A percentile compares a stretch with the other conserved stretches of the same genome.
Evolutionary conservation across 495 filamentous ascomycete species (phyloP).

Genomic region (Trichoderma parareesei): DNA sequence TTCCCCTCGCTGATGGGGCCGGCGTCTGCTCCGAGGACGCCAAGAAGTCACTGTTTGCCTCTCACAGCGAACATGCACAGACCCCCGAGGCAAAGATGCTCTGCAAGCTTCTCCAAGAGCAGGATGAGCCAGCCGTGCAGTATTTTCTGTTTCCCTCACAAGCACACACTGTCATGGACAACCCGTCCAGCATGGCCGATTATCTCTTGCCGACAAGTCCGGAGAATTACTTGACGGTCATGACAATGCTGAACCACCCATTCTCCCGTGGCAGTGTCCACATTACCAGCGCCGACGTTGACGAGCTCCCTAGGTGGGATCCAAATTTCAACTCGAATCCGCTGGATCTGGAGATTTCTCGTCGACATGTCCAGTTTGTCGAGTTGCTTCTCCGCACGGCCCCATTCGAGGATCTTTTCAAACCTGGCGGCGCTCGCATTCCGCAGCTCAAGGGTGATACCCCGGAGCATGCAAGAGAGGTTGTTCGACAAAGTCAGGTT

Average conservation of each 20-base stretch:
- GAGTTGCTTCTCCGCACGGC: not conserved
- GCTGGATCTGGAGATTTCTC: conserved; percentile 42
- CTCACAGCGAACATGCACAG: conserved; percentile 11
- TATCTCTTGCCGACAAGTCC: conserved; percentile 23
- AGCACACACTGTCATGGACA: conserved; percentile 22
- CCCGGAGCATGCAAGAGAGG: not conserved
- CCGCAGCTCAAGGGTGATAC: conserved; percentile 11
- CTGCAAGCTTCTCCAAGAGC: conserved; percentile 24
- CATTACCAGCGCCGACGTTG: conserved; percentile 33
- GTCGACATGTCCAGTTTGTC: conserved; percentile 19
- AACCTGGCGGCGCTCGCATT: conserved; percentile 10
- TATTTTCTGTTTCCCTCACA: conserved; percentile 34
- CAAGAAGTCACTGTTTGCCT: conserved; percentile 21
- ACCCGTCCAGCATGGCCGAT: conserved; percentile 27
- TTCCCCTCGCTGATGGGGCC: conserved; percentile 30
- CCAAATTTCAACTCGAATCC: conserved; percentile 47
- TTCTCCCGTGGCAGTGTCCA: conserved; percentile 53
- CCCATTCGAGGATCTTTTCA: not conserved
- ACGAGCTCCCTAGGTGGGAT: conserved; percentile 37
- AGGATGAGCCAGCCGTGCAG: conserved; percentile 25
- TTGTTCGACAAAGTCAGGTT: not conserved
- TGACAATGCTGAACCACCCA: conserved; percentile 37
- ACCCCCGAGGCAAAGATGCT: conserved; percentile 15
- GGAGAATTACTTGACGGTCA: conserved; percentile 36
- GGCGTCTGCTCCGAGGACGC: conserved; percentile 24